Conservation (phyloP, 139 green algal genomes). For the Spirogloea muscicola region DNA sequence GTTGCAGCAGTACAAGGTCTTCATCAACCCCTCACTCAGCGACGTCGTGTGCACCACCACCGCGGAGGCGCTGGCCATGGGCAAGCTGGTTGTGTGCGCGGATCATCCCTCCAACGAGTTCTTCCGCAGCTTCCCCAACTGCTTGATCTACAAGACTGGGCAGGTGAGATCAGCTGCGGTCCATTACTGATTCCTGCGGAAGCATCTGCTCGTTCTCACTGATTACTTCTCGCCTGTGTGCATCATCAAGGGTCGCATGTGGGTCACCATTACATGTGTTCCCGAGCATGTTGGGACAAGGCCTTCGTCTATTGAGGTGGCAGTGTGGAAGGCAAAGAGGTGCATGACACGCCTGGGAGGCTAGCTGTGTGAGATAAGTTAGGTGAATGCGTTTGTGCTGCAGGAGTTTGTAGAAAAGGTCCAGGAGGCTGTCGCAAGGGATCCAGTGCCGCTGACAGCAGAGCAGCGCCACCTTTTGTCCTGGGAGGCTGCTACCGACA, state of each 20-base stretch:
- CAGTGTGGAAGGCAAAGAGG: too few species aligned
- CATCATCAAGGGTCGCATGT: too few species aligned
- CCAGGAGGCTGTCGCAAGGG: constrained; percentile 38
- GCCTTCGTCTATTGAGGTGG: too few species aligned
- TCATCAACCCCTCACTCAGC: constrained; percentile 88
- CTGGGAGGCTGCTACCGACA: constrained; percentile 92
- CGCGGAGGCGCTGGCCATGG: constrained; percentile 97
- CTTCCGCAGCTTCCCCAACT: constrained; percentile 86
- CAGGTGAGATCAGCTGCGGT: too few species aligned
- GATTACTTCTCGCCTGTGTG: too few species aligned
- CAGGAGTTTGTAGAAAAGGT: constrained; percentile 85
- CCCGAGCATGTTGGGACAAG: too few species aligned
- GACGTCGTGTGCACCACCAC: constrained; percentile 97
- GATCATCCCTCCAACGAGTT: constrained; percentile 95
- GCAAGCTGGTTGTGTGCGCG: constrained; percentile 93
- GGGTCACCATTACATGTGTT: too few species aligned
- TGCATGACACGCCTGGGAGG: too few species aligned
- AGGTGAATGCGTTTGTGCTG: too few species aligned
- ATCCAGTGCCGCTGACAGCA: constrained; percentile 62
- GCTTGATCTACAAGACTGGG: constrained; percentile 71
- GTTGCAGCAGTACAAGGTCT: constrained; percentile 82
- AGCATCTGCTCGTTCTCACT: too few species aligned
- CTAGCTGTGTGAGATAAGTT: too few species aligned
- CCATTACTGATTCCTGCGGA: too few species aligned
- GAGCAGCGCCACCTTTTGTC: constrained; percentile 77